Evolutionary conservation across 225 moss, liverwort and hornwort species (phyloP).

Genomic region (Pseudisothecium myosuroides): DNA sequence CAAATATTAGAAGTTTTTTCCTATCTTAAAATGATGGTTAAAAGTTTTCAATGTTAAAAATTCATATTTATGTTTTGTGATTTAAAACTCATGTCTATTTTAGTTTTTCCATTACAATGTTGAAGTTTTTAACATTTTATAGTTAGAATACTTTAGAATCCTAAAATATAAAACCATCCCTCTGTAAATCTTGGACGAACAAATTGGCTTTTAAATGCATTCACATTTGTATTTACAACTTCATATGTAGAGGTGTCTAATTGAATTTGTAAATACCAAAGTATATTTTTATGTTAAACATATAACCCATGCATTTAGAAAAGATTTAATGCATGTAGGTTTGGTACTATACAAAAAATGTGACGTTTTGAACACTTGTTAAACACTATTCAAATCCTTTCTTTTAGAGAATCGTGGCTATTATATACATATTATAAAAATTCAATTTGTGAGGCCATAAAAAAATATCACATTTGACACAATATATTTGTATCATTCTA

Average conservation of each 20-base stretch:
- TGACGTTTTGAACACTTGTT: neutral
- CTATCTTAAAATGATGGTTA: neutral
- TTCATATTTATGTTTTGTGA: neutral
- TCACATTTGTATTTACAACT: neutral
- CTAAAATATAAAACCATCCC: rapidly evolving
- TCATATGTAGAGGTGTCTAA: rapidly evolving
- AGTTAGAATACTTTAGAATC: neutral
- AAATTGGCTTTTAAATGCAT: neutral
- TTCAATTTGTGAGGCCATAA: rapidly evolving
- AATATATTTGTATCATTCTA: neutral
- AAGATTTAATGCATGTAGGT: too few relatives aligned
- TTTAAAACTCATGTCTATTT: neutral
- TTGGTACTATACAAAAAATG: too few relatives aligned
- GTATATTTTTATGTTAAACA: neutral
- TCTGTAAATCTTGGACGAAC: neutral
- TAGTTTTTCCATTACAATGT: neutral
- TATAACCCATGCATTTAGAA: neutral
- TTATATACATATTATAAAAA: too few relatives aligned
- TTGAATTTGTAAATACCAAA: neutral
- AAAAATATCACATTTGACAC: rapidly evolving
- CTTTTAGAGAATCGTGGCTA: neutral
- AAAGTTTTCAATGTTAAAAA: neutral
- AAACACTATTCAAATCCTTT: rapidly evolving
- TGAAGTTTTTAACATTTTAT: neutral
- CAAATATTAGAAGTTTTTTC: neutral